phyloP scores from a whole-genome alignment of 1,139 yeast species.

The Blastobotrys proliferans region DNA sequence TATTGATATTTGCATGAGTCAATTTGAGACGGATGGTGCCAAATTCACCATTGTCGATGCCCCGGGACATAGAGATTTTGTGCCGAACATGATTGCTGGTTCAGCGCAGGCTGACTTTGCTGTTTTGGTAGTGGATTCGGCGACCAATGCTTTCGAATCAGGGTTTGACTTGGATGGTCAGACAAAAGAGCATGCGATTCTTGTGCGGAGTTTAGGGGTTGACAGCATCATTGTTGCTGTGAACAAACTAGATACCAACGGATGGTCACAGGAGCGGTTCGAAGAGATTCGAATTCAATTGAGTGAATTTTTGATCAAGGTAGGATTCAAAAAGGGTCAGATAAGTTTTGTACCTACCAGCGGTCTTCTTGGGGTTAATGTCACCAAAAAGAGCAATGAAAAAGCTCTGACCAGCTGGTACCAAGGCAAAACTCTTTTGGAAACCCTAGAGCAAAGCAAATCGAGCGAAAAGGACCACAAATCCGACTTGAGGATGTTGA shows the following conservation, averaged over 20 bases:
- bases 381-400: constrained; percentile 42
- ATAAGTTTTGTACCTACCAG: constrained; percentile 76
- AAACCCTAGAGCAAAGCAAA: constrained; percentile 40
- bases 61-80: constrained; percentile 96
- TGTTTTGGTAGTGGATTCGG: constrained; percentile 70
- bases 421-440: constrained; percentile 60
- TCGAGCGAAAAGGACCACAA: constrained; percentile 26
- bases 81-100: constrained; percentile 98
- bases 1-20: constrained; percentile 83
- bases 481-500: constrained; percentile 39
- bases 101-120: constrained; percentile 80
- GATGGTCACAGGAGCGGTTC: constrained; percentile 67
- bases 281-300: constrained; percentile 58
- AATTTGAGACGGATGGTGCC: constrained; percentile 63
- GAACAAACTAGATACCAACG: constrained; percentile 77
- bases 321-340: constrained; percentile 54
- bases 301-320: constrained; percentile 50
- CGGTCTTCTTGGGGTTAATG: constrained; percentile 81
- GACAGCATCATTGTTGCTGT: constrained; percentile 69
- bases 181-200: constrained; percentile 85
- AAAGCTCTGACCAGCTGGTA: constrained; percentile 50
- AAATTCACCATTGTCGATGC: constrained; percentile 91
- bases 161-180: constrained; percentile 88
- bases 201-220: constrained; percentile 83
- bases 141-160: constrained; percentile 81